These are phyloP conservation scores for Globisporangium iwayamae DNA, from an alignment of 352 stramenopile genomes.

Conservation along the genomic window DNA sequence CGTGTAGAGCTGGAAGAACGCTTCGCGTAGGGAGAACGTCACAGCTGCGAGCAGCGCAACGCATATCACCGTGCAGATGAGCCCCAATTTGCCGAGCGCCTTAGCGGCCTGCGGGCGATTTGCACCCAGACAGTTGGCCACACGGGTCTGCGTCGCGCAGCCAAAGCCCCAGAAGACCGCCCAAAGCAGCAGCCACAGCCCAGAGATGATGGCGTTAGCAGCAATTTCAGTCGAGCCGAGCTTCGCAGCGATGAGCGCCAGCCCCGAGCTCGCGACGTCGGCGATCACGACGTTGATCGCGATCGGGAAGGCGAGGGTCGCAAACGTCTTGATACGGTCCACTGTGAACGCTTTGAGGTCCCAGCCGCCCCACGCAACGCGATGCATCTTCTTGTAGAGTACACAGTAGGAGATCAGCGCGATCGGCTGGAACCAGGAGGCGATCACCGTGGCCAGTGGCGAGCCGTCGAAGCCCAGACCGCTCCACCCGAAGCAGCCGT, in stretches of 20 bases:
- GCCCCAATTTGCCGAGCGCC: constrained; percentile 3
- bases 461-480: too few species aligned
- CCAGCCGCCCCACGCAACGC: not conserved
- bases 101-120: constrained; percentile 16
- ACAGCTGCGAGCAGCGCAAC: constrained; percentile 11
- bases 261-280: constrained; percentile 30
- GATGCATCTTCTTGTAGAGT: not conserved
- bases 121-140: constrained; percentile 18
- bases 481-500: too few species aligned
- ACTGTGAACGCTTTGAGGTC: not conserved
- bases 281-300: constrained; percentile 26
- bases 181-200: constrained; percentile 59
- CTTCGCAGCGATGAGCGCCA: constrained; percentile 36
- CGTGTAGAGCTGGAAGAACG: constrained; percentile 59
- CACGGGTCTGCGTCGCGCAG: constrained; percentile 16
- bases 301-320: constrained; percentile 23
- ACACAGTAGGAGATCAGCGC: not conserved
- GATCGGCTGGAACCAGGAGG: constrained; percentile 33
- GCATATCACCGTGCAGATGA: constrained; percentile 2
- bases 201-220: constrained; percentile 47
- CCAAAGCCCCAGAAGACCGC: constrained; percentile 40
- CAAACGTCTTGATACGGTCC: not conserved
- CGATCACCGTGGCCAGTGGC: constrained; percentile 12
- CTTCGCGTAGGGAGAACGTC: constrained; percentile 36
- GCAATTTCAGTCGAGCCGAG: constrained; percentile 34